A percentile compares a stretch with the other conserved stretches of the same genome.
These are phyloP conservation scores for Acorus calamus DNA, from an alignment of 106 monocot species.

Conservation along the genomic window DNA sequence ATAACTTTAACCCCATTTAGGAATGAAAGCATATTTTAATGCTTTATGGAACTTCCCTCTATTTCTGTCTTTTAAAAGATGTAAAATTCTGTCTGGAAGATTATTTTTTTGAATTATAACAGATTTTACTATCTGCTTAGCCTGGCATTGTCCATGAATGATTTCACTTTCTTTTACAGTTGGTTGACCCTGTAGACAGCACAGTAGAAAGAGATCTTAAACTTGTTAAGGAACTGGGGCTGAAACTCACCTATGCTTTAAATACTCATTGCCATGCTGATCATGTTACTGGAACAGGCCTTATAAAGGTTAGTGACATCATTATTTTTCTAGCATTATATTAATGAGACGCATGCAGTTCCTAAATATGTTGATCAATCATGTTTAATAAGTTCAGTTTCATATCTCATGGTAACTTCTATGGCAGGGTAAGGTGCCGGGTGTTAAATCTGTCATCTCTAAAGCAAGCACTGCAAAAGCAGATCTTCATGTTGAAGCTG, in stretches of 20 bases:
- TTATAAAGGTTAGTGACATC: conserved; percentile 54
- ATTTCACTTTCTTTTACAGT: conserved; percentile 15
- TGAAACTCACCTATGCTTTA: conserved; percentile 91
- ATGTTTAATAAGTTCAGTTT: too few relatives aligned
- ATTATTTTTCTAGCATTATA: not conserved
- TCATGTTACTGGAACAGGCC: conserved; percentile 89
- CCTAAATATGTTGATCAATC: too few relatives aligned
- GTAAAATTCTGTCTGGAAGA: too few relatives aligned
- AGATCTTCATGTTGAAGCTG: conserved; percentile 60
- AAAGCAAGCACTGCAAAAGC: conserved; percentile 72
- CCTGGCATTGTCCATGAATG: too few relatives aligned
- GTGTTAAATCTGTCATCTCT: conserved; percentile 74
- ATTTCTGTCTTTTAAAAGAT: too few relatives aligned
- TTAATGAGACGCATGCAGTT: too few relatives aligned
- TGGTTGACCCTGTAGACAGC: conserved; percentile 85
- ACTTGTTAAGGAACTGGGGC: conserved; percentile 65
- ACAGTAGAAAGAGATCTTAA: conserved; percentile 79
- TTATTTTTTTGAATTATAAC: too few relatives aligned
- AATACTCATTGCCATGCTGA: conserved; percentile 98
- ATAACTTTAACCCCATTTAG: too few relatives aligned
- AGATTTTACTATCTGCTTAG: too few relatives aligned
- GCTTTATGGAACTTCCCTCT: too few relatives aligned
- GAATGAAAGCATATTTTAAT: too few relatives aligned
- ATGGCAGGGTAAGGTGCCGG: conserved; percentile 61
- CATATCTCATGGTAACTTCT: not conserved